phyloP scores from a whole-genome alignment of 176 grass and related monocot genomes.

The Panicum miliaceum region DNA sequence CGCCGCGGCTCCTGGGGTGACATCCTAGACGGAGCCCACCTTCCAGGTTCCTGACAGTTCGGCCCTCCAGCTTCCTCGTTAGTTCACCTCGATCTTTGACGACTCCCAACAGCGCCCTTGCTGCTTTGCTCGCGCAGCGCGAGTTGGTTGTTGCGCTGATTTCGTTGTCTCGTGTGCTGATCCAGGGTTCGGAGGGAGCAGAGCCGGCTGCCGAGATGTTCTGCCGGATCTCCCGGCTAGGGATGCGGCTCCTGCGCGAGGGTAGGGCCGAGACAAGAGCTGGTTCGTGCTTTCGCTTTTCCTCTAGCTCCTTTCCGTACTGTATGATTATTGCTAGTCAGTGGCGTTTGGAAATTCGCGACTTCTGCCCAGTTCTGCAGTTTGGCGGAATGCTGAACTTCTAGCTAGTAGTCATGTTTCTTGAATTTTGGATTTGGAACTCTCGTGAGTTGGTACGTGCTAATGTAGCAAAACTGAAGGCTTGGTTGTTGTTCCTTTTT shows the following conservation, averaged over 20 bases:
- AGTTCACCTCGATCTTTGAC: background rate
- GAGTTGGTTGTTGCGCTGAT: conserved; percentile 10
- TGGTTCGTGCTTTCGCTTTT: conserved; percentile 32
- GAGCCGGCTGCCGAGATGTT: conserved; percentile 36
- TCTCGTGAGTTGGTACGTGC: background rate
- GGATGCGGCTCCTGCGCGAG: conserved; percentile 42
- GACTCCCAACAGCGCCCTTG: background rate
- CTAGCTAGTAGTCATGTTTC: background rate
- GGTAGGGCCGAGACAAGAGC: conserved; percentile 10
- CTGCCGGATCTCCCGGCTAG: conserved; percentile 53
- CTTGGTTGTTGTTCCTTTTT: background rate
- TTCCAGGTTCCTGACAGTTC: conserved; percentile 30
- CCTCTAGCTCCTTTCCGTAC: background rate
- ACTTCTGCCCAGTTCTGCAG: background rate
- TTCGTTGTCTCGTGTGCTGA: conserved; percentile 8
- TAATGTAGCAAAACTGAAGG: background rate
- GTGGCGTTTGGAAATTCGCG: background rate
- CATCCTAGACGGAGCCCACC: background rate
- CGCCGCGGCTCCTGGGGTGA: too few relatives aligned
- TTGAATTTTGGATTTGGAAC: background rate
- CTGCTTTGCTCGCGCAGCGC: background rate
- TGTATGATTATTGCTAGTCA: background rate
- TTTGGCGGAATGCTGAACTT: background rate
- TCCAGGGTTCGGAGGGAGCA: conserved; percentile 49
- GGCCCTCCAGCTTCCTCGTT: background rate